phyloP scores from a whole-genome alignment of 257 asterid genomes.

The Orobanche coerulescens region DNA sequence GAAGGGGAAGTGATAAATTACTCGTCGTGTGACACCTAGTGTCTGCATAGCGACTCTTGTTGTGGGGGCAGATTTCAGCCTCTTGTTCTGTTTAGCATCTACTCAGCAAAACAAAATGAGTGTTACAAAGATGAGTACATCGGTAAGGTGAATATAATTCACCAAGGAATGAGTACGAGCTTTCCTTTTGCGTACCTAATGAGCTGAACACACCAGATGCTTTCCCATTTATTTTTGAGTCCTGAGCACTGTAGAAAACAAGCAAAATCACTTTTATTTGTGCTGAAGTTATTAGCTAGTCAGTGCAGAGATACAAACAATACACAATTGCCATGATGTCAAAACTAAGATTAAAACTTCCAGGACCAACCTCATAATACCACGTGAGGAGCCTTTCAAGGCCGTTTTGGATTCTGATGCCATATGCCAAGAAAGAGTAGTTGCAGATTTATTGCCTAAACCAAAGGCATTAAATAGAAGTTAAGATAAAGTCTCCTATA shows the following conservation, averaged over 20 bases:
- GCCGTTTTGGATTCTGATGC: conserved; percentile 89
- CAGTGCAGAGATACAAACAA: neutral
- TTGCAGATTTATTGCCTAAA: conserved; percentile 67
- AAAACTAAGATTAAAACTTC: conserved; percentile 6
- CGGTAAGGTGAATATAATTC: neutral
- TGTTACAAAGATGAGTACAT: conserved; percentile 9
- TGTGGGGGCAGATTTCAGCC: conserved; percentile 51
- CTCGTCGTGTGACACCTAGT: conserved; percentile 60
- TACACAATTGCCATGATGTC: neutral
- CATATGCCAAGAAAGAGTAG: conserved; percentile 94
- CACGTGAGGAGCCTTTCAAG: conserved; percentile 58
- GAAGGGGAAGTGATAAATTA: conserved; percentile 28
- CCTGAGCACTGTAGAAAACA: conserved; percentile 45
- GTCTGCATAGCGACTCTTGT: conserved; percentile 64
- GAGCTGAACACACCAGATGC: conserved; percentile 36
- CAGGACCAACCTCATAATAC: conserved; percentile 51
- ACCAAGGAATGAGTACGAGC: neutral
- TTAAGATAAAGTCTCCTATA: neutral
- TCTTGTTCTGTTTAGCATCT: conserved; percentile 43
- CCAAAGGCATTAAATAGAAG: conserved; percentile 10
- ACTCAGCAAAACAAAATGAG: conserved; percentile 13
- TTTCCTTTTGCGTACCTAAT: too few relatives aligned
- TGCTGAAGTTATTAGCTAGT: conserved; percentile 6
- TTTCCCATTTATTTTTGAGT: conserved; percentile 37
- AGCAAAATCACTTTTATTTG: conserved; percentile 23